Base-by-base conservation (phyloP, 1,284 basidiomycete species). In the Hemileia vastatrix region DNA sequence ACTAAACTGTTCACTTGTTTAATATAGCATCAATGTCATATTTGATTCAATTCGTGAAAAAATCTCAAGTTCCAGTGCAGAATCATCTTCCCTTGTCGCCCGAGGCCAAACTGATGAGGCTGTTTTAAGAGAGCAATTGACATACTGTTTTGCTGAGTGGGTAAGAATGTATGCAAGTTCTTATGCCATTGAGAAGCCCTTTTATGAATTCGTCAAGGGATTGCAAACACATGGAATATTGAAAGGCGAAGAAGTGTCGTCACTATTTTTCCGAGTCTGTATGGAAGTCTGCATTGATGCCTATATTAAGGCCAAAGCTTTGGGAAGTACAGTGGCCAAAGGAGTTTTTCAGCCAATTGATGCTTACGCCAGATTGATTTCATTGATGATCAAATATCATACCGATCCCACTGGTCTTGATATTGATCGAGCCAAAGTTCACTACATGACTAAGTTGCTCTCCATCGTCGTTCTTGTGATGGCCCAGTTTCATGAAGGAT, bases 331-430 rank as follows among this genome's bases (percentile, higher is more conserved):
- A 53, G 82, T 84, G 19, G 83, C 84, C 54, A 84, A 88, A 18
- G 77, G 76, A 60, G 75, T 79, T 63, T 97, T 92, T 80, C 89
- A 90, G 74, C 90, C 91, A 15, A 81, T 97, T 68, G 95, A 99
- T 77, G 91, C 95, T 6, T 87, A 97, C 80, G 91, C 93, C 51
- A 85, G 91, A 69, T 80, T 98, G 68, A 90, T 98, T 67, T 89
- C 93, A 51, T 90, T 96, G 76, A 95, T 99, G 80, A 93, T 98
- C 83, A 98, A 98, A 80, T 97, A 98, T 76, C 94, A 98, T 69
- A 92, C 90, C 23, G 94, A 97, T 76, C 87, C 87, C 55, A 78
- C 74, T 70, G 89, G 87, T 32, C 81, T 87, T 66, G 88, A 91
- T 78, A 89, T 90, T 71, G 88, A 92, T 71, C 88, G 90, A 70